Evolutionary conservation across 2,329 filamentous ascomycete genomes (phyloP), one percentile per base, ranked within the genome.

Genomic region (Gremmenia infestans): DNA sequence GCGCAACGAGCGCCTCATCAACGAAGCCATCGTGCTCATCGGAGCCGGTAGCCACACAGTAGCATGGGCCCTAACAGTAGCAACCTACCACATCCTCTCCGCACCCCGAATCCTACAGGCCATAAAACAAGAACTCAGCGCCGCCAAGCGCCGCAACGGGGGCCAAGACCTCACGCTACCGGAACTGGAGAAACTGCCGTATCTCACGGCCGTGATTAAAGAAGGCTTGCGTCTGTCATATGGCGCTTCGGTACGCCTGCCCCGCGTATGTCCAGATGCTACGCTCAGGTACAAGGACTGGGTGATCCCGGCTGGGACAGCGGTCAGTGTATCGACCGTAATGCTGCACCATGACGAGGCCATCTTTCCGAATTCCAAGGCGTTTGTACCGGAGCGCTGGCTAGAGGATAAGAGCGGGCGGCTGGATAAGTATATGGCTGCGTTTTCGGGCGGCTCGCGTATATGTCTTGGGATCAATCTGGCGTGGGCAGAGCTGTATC

Each of bases 321-420:
- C 71, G 3, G 70, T 77, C 1, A 67, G 71, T 17, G 73, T 74
- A 63, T 73, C 72, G 0, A 63, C 67, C 2, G 67, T 67, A 4
- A 67, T 74, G 15, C 65, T 69, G 6, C 74, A 78, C 55, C 70
- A 72, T 17, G 68, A 76, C 59, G 69, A 74, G 60, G 58, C 56
- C 15, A 56, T 72, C 22, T 73, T 69, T 53, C 64, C 73, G 0
- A 64, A 76, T 5, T 69, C 73, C 1, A 63, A 74, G 32, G 54
- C 62, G 2, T 77, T 73, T 53, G 50, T 61, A 4, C 75, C 75
- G 0, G 73, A 76, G 48, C 69, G 75, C 2, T 77, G 72, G 71
- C 56, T 75, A 5, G 71, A 70, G 22, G 65, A 65, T 1, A 40
- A 37, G 19, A 25, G 22, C 4, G 36, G 12, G 5, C 14, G 39